Percentiles rank a stretch among this genome's conserved stretches.
These are phyloP conservation scores for Lactarius vividus DNA, from an alignment of 768 basidiomycete species.

Conservation along the genomic window DNA sequence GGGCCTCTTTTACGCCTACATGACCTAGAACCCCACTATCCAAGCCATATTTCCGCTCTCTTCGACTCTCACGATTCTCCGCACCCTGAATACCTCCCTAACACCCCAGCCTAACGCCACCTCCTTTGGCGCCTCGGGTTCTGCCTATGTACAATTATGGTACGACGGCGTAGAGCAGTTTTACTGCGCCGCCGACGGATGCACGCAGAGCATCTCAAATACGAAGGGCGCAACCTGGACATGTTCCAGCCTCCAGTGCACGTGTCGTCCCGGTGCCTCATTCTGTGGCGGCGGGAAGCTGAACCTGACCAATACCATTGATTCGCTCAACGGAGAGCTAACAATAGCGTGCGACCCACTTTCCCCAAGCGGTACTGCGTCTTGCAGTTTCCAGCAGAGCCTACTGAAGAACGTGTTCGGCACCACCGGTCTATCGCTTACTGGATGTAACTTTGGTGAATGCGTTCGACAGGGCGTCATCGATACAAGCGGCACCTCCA, in stretches of 20 bases:
- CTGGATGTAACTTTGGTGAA: slow-evolving; percentile 81
- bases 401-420: slow-evolving; percentile 73
- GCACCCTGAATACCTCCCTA: slow-evolving; percentile 66
- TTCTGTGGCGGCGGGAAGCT: slow-evolving; percentile 65
- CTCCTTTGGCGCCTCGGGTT: slow-evolving; percentile 51
- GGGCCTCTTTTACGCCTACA: not conserved
- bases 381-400: slow-evolving; percentile 76
- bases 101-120: slow-evolving; percentile 65
- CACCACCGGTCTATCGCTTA: slow-evolving; percentile 62
- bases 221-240: slow-evolving; percentile 55
- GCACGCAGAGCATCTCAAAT: slow-evolving; percentile 53
- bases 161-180: slow-evolving; percentile 88
- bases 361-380: slow-evolving; percentile 44
- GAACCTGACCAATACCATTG: slow-evolving; percentile 60
- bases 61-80: slow-evolving; percentile 74
- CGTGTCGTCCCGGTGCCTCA: slow-evolving; percentile 61
- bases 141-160: slow-evolving; percentile 67
- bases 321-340: slow-evolving; percentile 62
- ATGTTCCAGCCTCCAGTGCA: slow-evolving; percentile 73
- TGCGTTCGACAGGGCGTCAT: slow-evolving; percentile 82
- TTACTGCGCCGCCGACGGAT: slow-evolving; percentile 71
- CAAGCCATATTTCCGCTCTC: slow-evolving; percentile 69
- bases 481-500: slow-evolving; percentile 44
- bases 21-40: slow-evolving; percentile 73
- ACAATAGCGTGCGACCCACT: slow-evolving; percentile 62